These are phyloP conservation scores for Colletotrichum falcatum DNA, from an alignment of 2,329 filamentous ascomycete species.

Conservation along the genomic window DNA sequence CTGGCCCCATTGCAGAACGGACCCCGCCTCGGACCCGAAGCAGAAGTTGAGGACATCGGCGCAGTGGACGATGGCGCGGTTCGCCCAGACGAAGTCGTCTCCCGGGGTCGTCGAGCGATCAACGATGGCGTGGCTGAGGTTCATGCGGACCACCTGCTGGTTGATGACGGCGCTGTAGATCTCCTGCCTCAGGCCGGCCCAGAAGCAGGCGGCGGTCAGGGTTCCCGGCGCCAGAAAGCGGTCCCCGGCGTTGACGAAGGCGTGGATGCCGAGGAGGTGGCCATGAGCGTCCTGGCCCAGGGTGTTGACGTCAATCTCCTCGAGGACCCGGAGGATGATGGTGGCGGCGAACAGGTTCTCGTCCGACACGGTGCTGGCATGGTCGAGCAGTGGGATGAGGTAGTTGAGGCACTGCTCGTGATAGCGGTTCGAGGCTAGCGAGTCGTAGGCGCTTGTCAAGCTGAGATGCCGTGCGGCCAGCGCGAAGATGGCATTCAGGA, in stretches of 20 bases:
- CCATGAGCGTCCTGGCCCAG: constrained; percentile 60
- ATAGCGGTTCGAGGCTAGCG: constrained; percentile 63
- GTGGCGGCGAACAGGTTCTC: constrained; percentile 67
- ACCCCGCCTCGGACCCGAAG: constrained; percentile 57
- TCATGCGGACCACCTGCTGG: constrained; percentile 61
- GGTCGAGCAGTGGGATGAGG: constrained; percentile 60
- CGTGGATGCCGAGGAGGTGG: constrained; percentile 59
- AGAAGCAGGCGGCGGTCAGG: constrained; percentile 67
- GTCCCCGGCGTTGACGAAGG: constrained; percentile 58
- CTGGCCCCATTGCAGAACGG: constrained; percentile 37
- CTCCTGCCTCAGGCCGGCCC: constrained; percentile 69
- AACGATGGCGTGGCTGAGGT: constrained; percentile 60
- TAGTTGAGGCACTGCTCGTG: constrained; percentile 65
- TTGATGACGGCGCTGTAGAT: constrained; percentile 68
- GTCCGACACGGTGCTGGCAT: constrained; percentile 54
- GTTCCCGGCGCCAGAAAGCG: constrained; percentile 47
- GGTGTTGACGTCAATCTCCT: constrained; percentile 61
- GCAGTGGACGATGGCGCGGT: constrained; percentile 72
- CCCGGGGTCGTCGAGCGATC: constrained; percentile 61
- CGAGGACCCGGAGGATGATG: constrained; percentile 67
- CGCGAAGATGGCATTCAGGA: constrained; percentile 69
- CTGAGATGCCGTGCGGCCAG: constrained; percentile 67
- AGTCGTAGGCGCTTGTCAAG: constrained; percentile 60
- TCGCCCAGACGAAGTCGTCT: constrained; percentile 69
- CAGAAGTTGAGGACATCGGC: constrained; percentile 74